phyloP scores from a whole-genome alignment of 306 rosid species.

The Potentilla sterilis region DNA sequence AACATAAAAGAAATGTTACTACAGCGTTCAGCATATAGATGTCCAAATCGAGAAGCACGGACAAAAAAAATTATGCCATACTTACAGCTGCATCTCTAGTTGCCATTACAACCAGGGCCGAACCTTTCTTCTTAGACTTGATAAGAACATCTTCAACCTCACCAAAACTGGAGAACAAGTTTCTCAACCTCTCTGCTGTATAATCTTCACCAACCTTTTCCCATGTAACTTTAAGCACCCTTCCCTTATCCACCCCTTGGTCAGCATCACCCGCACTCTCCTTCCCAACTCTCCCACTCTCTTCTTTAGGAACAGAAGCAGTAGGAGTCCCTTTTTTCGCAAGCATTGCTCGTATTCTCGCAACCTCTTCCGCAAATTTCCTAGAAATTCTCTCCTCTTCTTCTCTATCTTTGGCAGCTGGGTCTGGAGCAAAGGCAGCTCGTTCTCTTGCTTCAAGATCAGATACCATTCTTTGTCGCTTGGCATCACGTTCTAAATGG shows the following conservation, averaged over 20 bases:
- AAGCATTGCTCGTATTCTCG: constrained; percentile 70
- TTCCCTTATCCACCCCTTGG: constrained; percentile 52
- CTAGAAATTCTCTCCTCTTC: constrained; percentile 74
- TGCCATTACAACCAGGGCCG: constrained; percentile 86
- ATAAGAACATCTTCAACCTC: constrained; percentile 88
- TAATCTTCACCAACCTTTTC: constrained; percentile 77
- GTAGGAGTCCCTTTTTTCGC: constrained; percentile 41
- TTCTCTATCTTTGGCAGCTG: constrained; percentile 43
- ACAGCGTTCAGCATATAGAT: constrained; percentile 4
- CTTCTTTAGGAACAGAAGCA: constrained; percentile 28
- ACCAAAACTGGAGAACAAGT: constrained; percentile 66
- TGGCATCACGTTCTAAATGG: constrained; percentile 61
- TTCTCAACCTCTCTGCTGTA: constrained; percentile 66
- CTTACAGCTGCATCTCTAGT: constrained; percentile 85
- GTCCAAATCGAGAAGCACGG: background rate
- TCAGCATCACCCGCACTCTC: constrained; percentile 31
- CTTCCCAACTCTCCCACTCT: constrained; percentile 36
- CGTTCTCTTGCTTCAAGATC: constrained; percentile 85
- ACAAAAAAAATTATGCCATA: background rate
- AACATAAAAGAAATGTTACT: constrained; percentile 14
- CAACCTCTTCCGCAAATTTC: constrained; percentile 74
- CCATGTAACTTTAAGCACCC: constrained; percentile 87
- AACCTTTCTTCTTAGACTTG: constrained; percentile 74
- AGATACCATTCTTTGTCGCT: constrained; percentile 76
- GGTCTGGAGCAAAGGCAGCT: constrained; percentile 55